Conservation (phyloP, 2,329 filamentous ascomycete species). For the Purpureocillium takamizusanense region DNA sequence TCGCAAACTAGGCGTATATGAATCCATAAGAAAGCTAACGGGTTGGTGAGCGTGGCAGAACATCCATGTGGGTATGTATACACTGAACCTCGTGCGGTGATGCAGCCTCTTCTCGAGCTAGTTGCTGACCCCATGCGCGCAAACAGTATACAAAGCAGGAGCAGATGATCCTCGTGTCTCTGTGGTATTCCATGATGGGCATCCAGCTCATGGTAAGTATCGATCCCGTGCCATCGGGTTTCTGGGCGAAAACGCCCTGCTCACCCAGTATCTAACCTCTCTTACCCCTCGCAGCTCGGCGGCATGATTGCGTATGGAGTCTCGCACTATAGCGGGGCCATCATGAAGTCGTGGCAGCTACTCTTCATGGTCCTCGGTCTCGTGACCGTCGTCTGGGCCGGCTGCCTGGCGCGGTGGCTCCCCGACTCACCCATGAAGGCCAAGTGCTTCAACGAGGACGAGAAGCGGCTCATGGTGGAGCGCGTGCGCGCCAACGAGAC, state of each 20-base stretch:
- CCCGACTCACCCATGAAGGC: constrained; percentile 64
- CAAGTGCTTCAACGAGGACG: constrained; percentile 57
- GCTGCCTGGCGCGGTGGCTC: constrained; percentile 54
- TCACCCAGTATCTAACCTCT: too few species aligned
- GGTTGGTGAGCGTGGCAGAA: too few species aligned
- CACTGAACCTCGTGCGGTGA: too few species aligned
- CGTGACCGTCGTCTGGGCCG: constrained; percentile 53
- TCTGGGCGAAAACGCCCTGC: too few species aligned
- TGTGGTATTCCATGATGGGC: constrained; percentile 65
- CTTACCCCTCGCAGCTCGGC: constrained; percentile 22
- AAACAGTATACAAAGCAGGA: too few species aligned
- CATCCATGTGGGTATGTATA: too few species aligned
- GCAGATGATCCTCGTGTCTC: too few species aligned
- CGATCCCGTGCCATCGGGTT: too few species aligned
- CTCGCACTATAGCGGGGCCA: constrained; percentile 39
- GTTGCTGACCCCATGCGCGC: too few species aligned
- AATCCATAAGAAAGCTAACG: too few species aligned
- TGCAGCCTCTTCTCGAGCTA: too few species aligned
- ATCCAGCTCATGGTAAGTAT: constrained; percentile 57
- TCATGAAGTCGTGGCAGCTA: constrained; percentile 59
- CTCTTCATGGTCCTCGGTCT: constrained; percentile 58
- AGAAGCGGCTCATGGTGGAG: constrained; percentile 56
- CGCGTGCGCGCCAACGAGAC: constrained; percentile 52
- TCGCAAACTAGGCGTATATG: too few species aligned
- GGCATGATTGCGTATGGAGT: constrained; percentile 61